These are phyloP conservation scores for Esteya vermicola DNA, from an alignment of 2,329 filamentous ascomycete species.

Conservation along the genomic window DNA sequence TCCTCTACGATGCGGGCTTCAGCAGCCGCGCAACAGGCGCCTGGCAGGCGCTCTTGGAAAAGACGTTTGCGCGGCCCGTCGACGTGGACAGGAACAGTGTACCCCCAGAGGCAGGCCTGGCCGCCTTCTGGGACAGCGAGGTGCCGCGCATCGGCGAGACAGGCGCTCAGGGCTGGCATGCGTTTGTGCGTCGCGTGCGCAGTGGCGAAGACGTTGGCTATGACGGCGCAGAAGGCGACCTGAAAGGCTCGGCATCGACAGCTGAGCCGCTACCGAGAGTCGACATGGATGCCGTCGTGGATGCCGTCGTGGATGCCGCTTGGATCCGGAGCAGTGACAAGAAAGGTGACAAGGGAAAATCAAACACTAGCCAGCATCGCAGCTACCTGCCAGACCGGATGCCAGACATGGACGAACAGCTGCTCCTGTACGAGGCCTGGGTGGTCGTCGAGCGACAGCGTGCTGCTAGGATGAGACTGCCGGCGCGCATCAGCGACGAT, in stretches of 20 bases:
- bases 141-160: slow-evolving; percentile 62
- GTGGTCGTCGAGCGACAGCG: slow-evolving; percentile 37
- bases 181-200: slow-evolving; percentile 23
- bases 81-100: neutral
- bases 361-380: slow-evolving; percentile 11
- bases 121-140: slow-evolving; percentile 79
- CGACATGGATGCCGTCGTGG: neutral
- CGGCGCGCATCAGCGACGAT: slow-evolving; percentile 63
- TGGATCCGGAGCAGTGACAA: too few relatives aligned
- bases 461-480: slow-evolving; percentile 35
- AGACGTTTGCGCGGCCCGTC: slow-evolving; percentile 46
- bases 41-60: slow-evolving; percentile 74
- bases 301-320: slow-evolving; percentile 10
- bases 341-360: too few relatives aligned
- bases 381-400: neutral
- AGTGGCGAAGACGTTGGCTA: slow-evolving; percentile 12
- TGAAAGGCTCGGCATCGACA: too few relatives aligned
- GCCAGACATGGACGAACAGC: slow-evolving; percentile 5
- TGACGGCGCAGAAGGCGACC: neutral
- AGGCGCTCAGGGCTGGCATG: slow-evolving; percentile 54
- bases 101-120: neutral
- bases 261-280: slow-evolving; percentile 6
- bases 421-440: slow-evolving; percentile 32
- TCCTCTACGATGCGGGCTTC: slow-evolving; percentile 66
- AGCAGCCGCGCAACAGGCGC: slow-evolving; percentile 60